phyloP scores from a whole-genome alignment of 2,329 filamentous ascomycete species.

The Trichoderma sp. region DNA sequence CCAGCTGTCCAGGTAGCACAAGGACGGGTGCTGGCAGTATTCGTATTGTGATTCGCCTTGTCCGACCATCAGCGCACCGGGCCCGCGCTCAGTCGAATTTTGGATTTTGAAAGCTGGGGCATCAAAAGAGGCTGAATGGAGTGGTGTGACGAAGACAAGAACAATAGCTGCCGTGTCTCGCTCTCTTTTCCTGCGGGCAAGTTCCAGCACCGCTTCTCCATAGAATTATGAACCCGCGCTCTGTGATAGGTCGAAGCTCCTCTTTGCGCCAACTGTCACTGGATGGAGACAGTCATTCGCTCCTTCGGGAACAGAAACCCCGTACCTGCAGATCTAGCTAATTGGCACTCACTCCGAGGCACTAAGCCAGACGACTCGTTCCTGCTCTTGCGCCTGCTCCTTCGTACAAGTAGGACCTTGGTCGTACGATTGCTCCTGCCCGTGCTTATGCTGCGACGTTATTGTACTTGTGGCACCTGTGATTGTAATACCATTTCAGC shows the following conservation, averaged over 20 bases:
- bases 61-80: background rate
- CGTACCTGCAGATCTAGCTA: constrained; percentile 12
- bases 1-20: background rate
- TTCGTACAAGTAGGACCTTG: background rate
- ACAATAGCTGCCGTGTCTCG: background rate
- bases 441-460: background rate
- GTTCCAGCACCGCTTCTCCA: background rate
- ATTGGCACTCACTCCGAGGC: background rate
- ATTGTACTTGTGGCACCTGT: background rate
- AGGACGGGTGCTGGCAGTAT: background rate
- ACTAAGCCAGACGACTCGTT: background rate
- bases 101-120: background rate
- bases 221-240: background rate
- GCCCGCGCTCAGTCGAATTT: background rate
- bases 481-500: background rate
- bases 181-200: background rate
- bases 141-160: background rate
- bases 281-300: background rate
- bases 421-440: background rate
- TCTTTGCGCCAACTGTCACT: background rate
- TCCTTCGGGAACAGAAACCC: constrained; percentile 7
- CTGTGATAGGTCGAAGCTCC: constrained; percentile 4
- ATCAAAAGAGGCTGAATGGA: background rate
- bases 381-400: background rate
- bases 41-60: background rate